phyloP scores from a whole-genome alignment of 805 yeast species.

The Ogataea glucozyma region DNA sequence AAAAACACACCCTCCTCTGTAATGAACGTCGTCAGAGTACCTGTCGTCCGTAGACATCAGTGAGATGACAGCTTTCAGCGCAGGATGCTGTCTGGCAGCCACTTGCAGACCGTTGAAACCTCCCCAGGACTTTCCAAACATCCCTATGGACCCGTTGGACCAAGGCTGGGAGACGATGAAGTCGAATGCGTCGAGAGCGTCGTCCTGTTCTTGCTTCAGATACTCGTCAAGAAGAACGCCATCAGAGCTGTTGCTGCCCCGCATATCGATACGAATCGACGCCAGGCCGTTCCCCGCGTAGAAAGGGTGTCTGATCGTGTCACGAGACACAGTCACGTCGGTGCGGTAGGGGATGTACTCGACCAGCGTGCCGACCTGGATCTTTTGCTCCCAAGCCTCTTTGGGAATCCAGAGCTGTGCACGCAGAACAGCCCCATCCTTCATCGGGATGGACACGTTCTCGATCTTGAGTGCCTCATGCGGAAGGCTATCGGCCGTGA shows the following conservation, averaged over 20 bases:
- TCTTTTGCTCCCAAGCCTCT: slow-evolving; percentile 31
- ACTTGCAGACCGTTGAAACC: slow-evolving; percentile 49
- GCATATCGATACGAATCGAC: slow-evolving; percentile 47
- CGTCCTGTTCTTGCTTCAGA: slow-evolving; percentile 45
- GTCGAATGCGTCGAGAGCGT: slow-evolving; percentile 43
- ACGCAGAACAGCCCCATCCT: slow-evolving; percentile 40
- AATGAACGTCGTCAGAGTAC: slow-evolving; percentile 51
- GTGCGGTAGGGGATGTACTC: slow-evolving; percentile 50
- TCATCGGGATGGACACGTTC: slow-evolving; percentile 39
- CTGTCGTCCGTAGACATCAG: slow-evolving; percentile 49
- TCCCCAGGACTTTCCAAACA: slow-evolving; percentile 53
- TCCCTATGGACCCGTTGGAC: slow-evolving; percentile 48
- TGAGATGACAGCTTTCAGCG: slow-evolving; percentile 44
- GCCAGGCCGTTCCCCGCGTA: slow-evolving; percentile 50
- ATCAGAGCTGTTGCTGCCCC: slow-evolving; percentile 47
- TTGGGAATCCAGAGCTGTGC: slow-evolving; percentile 49
- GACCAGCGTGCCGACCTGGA: slow-evolving; percentile 40
- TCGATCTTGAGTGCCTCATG: slow-evolving; percentile 36
- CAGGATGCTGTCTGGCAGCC: slow-evolving; percentile 49
- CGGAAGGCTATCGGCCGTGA: slow-evolving; percentile 30
- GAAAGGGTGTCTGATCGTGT: slow-evolving; percentile 46
- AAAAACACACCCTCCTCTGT: slow-evolving; percentile 46
- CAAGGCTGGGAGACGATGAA: slow-evolving; percentile 43
- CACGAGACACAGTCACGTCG: slow-evolving; percentile 46
- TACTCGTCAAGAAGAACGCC: slow-evolving; percentile 44